These are phyloP conservation scores for Diplocarpon mali DNA, from an alignment of 2,329 filamentous ascomycete species.

Conservation along the genomic window DNA sequence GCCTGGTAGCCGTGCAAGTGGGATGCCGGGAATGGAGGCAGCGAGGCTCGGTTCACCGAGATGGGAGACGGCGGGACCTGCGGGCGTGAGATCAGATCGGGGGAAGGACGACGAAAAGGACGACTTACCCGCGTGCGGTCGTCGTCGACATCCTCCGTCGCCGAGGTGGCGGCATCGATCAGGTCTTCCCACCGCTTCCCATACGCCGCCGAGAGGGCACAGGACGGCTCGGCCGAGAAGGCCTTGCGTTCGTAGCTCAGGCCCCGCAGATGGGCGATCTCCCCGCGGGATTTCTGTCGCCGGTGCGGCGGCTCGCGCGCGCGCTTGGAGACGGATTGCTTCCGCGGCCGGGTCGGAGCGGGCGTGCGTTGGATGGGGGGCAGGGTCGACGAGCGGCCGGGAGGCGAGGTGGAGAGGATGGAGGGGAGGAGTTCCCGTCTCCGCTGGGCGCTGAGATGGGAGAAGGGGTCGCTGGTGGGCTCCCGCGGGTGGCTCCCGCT, in stretches of 20 bases:
- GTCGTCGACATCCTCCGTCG: conserved; percentile 83
- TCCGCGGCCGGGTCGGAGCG: conserved; percentile 61
- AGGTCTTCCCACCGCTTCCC: conserved; percentile 94
- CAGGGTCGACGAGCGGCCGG: conserved; percentile 77
- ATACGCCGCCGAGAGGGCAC: conserved; percentile 39
- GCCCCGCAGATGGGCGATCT: conserved; percentile 55
- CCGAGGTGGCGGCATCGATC: conserved; percentile 87
- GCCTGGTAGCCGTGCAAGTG: conserved; percentile 68
- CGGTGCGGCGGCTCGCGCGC: conserved; percentile 68
- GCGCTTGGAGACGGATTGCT: conserved; percentile 76
- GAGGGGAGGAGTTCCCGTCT: conserved; percentile 72
- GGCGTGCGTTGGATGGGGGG: conserved; percentile 65
- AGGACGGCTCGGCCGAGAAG: conserved; percentile 73
- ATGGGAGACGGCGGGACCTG: conserved; percentile 56
- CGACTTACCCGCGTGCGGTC: conserved; percentile 73
- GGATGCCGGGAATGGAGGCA: conserved; percentile 48
- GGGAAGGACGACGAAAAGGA: not conserved
- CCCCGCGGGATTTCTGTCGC: conserved; percentile 60
- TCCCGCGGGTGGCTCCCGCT: conserved; percentile 37
- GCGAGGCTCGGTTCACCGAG: conserved; percentile 49
- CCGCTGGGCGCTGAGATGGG: conserved; percentile 46
- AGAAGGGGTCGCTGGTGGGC: conserved; percentile 54
- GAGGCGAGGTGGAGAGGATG: conserved; percentile 69
- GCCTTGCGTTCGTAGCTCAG: conserved; percentile 68
- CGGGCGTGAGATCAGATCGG: not conserved